These are phyloP conservation scores for Polyrhizophydium stewartii DNA, from an alignment of 371 early-diverging fungal species.

Conservation along the genomic window DNA sequence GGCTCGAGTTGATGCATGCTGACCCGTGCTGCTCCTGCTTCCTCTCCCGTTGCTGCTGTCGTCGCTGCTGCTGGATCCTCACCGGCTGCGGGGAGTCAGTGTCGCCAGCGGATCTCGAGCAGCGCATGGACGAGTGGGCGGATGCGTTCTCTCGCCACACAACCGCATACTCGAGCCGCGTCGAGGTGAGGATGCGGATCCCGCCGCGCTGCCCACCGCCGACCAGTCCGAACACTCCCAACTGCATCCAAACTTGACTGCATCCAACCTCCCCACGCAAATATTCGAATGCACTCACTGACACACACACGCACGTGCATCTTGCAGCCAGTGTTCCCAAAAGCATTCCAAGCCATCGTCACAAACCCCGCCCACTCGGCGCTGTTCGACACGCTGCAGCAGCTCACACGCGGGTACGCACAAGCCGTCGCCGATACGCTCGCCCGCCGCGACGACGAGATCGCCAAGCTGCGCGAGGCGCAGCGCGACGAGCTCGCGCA, in stretches of 20 bases:
- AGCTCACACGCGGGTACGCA: conserved; percentile 63
- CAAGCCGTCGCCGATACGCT: conserved; percentile 52
- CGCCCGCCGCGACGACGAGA: conserved; percentile 39
- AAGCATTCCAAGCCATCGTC: conserved; percentile 66
- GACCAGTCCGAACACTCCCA: no score
- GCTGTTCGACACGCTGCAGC: conserved; percentile 63
- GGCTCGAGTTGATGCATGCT: background rate
- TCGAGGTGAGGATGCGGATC: conserved; percentile 1
- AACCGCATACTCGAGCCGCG: background rate
- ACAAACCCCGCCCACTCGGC: conserved; percentile 50
- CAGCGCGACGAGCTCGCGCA: conserved; percentile 18
- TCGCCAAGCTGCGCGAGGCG: conserved; percentile 27
- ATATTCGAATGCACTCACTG: background rate
- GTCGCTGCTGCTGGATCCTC: background rate
- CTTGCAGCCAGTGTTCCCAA: conserved; percentile 45
- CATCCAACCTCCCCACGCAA: background rate
- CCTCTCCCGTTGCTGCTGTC: background rate
- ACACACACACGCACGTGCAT: background rate
- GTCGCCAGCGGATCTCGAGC: background rate
- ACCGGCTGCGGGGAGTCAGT: background rate
- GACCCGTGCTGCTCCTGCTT: background rate
- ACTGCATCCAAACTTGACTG: background rate
- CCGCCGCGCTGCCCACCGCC: background rate
- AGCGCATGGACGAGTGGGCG: background rate
- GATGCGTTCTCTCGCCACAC: background rate